These are phyloP conservation scores for Malassezia caprae DNA, from an alignment of 1,284 basidiomycete species.

Conservation along the genomic window DNA sequence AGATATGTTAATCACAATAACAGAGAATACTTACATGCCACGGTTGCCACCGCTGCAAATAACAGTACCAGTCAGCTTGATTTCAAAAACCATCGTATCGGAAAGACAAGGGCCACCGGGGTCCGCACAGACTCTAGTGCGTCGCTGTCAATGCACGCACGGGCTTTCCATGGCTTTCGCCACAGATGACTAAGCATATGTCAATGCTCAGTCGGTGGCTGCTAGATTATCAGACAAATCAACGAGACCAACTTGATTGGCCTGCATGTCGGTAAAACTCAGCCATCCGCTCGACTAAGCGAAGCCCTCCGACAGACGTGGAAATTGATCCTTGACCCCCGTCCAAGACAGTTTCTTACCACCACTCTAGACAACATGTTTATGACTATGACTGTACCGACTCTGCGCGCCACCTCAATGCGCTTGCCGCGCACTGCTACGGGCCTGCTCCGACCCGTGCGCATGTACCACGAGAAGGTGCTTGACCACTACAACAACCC, in stretches of 20 bases:
- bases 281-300: neutral
- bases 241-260: neutral
- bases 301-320: neutral
- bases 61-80: constrained; percentile 35
- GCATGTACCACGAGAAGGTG: constrained; percentile 46
- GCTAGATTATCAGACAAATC: neutral
- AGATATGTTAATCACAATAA: neutral
- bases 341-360: neutral
- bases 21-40: constrained; percentile 22
- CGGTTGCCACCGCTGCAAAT: constrained; percentile 54
- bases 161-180: neutral
- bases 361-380: constrained; percentile 9
- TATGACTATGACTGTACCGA: neutral
- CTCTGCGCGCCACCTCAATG: neutral
- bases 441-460: constrained; percentile 1
- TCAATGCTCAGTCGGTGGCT: neutral
- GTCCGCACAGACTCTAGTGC: neutral
- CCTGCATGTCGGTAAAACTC: neutral
- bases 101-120: neutral
- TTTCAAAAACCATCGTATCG: constrained; percentile 19
- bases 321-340: neutral
- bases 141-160: neutral
- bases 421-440: constrained; percentile 4
- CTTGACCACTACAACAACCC: constrained; percentile 49
- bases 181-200: neutral